Percentiles rank a stretch among this genome's conserved stretches.
Evolutionary conservation across 2,329 filamentous ascomycete species (phyloP).

Genomic region (Aquanectria penicillioides): DNA sequence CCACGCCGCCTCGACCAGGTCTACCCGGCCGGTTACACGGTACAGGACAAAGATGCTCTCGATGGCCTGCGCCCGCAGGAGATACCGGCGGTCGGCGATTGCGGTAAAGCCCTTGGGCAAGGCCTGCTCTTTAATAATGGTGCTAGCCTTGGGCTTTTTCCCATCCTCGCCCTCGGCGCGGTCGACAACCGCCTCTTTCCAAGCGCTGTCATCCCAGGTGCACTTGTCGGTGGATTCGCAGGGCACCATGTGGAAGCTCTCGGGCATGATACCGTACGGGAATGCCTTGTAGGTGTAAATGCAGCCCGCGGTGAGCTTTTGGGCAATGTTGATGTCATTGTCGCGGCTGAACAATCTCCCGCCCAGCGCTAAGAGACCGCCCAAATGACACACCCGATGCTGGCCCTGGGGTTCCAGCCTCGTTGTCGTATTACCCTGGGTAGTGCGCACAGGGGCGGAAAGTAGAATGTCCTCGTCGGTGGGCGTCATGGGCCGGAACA

Average conservation of each 20-base stretch:
- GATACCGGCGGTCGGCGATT: conserved; percentile 59
- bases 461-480: conserved; percentile 64
- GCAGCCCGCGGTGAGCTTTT: conserved; percentile 60
- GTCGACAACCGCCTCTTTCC: conserved; percentile 47
- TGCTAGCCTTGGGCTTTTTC: conserved; percentile 33
- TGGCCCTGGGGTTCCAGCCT: conserved; percentile 49
- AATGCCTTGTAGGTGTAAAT: conserved; percentile 61
- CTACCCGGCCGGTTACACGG: conserved; percentile 58
- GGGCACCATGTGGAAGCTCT: conserved; percentile 55
- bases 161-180: conserved; percentile 37
- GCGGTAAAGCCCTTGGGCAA: conserved; percentile 71
- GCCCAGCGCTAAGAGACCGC: conserved; percentile 61
- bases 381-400: conserved; percentile 62
- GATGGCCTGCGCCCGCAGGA: conserved; percentile 63
- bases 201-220: conserved; percentile 48
- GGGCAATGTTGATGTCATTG: conserved; percentile 55
- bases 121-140: conserved; percentile 40
- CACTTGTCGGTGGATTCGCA: conserved; percentile 50
- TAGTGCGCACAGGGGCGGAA: conserved; percentile 51
- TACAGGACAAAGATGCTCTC: conserved; percentile 65
- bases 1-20: conserved; percentile 62
- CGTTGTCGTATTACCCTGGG: conserved; percentile 28
- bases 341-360: conserved; percentile 54
- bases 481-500: conserved; percentile 71
- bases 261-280: conserved; percentile 63